Conservation (phyloP, 805 yeast genomes). For the Debaryomyces maramus region DNA sequence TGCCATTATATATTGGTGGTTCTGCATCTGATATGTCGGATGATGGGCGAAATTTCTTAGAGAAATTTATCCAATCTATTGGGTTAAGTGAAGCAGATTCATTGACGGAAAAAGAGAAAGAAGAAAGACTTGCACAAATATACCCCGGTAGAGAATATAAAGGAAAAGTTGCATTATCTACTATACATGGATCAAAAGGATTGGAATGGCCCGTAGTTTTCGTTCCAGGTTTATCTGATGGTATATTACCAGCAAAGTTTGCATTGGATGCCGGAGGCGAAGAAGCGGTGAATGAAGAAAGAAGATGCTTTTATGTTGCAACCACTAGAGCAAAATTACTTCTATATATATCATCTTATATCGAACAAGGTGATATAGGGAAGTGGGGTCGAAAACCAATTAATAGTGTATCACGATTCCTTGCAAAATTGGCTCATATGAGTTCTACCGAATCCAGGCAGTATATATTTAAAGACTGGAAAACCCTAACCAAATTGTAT, state of each 20-base stretch:
- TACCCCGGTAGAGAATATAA: conserved; percentile 1
- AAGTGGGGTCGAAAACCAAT: conserved; percentile 24
- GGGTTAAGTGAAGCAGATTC: conserved; percentile 33
- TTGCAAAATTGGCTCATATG: conserved; percentile 12
- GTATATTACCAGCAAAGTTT: conserved; percentile 60
- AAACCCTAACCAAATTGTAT: conserved; percentile 19
- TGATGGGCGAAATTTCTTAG: conserved; percentile 19
- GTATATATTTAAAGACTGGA: conserved; percentile 17
- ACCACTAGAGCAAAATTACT: conserved; percentile 74
- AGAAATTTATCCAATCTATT: conserved; percentile 31
- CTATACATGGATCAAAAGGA: conserved; percentile 92
- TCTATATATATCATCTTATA: conserved; percentile 44
- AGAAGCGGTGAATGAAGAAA: conserved; percentile 63
- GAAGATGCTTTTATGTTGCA: conserved; percentile 86
- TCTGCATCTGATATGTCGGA: conserved; percentile 8
- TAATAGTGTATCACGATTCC: conserved; percentile 28
- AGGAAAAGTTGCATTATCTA: conserved; percentile 54
- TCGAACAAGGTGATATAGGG: conserved; percentile 12
- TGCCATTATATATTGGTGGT: conserved; percentile 16
- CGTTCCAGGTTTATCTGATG: conserved; percentile 69
- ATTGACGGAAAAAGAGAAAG: conserved; percentile 6
- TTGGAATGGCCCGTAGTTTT: conserved; percentile 94
- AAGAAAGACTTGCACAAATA: conserved; percentile 1
- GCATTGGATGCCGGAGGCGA: conserved; percentile 34
- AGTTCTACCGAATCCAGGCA: conserved; percentile 11